phyloP scores from a whole-genome alignment of 169 alveolate genomes.

The Eimeria necatrix region DNA sequence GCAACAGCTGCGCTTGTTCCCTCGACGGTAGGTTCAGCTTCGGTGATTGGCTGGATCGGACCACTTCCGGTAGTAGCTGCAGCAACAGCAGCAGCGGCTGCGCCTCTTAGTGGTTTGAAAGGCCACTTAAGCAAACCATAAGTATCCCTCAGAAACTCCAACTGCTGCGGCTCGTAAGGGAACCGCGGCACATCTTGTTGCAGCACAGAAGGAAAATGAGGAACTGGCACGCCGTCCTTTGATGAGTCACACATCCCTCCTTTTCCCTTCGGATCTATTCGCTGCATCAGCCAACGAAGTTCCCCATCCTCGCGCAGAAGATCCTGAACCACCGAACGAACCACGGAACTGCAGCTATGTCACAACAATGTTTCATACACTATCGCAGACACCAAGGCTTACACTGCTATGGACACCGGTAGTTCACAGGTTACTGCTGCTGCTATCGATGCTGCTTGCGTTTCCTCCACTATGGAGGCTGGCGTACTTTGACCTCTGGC shows the following conservation, averaged over 20 bases:
- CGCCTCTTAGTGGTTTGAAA: conserved; percentile 43
- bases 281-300: conserved; percentile 63
- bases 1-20: conserved; percentile 70
- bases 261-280: conserved; percentile 38
- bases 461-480: neutral
- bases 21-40: conserved; percentile 46
- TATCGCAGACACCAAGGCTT: neutral
- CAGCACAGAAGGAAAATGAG: conserved; percentile 82
- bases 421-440: neutral
- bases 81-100: conserved; percentile 50
- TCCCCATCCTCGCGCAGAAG: conserved; percentile 38
- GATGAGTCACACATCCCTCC: conserved; percentile 66
- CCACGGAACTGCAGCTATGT: neutral
- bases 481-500: conserved; percentile 70
- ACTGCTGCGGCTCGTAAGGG: conserved; percentile 80
- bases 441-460: neutral
- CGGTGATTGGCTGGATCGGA: conserved; percentile 26
- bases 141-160: conserved; percentile 72
- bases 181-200: conserved; percentile 75
- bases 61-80: conserved; percentile 46
- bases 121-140: conserved; percentile 83
- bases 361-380: neutral
- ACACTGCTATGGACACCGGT: neutral
- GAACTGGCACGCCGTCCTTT: conserved; percentile 74
- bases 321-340: conserved; percentile 15